phyloP scores from a whole-genome alignment of 2,329 filamentous ascomycete species.

The Didymella lethalis region DNA sequence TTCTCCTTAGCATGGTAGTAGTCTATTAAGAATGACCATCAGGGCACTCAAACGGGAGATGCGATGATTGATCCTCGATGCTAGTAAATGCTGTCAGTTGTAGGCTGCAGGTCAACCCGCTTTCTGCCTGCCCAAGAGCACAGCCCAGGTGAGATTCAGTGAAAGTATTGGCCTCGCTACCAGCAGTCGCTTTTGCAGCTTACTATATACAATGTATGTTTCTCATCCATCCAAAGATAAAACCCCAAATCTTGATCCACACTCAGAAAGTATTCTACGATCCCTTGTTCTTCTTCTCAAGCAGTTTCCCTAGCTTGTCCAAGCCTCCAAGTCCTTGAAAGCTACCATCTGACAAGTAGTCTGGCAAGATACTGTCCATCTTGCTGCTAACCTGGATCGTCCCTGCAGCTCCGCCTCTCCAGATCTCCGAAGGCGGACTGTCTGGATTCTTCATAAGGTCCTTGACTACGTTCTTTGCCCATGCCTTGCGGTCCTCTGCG shows the following conservation, averaged over 20 bases:
- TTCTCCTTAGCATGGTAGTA: too few species aligned
- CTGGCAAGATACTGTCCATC: conserved; percentile 18
- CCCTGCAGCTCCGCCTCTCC: conserved; percentile 21
- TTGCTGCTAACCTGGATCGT: conserved; percentile 12
- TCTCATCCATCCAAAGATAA: too few species aligned
- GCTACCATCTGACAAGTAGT: conserved; percentile 17
- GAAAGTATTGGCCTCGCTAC: neutral
- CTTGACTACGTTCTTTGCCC: conserved; percentile 22
- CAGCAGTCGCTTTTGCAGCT: neutral
- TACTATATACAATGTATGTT: too few species aligned
- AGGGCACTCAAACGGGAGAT: too few species aligned
- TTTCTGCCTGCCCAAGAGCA: neutral
- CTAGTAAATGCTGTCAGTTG: too few species aligned
- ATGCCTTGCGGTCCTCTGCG: conserved; percentile 18
- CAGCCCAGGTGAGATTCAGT: neutral
- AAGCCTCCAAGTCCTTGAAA: conserved; percentile 16
- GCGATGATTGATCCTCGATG: too few species aligned
- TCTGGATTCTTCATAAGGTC: conserved; percentile 21
- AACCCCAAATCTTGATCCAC: too few species aligned
- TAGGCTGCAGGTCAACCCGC: neutral
- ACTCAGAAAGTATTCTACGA: neutral
- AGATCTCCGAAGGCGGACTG: conserved; percentile 19
- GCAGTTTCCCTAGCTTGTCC: conserved; percentile 16
- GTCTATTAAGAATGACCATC: too few species aligned
- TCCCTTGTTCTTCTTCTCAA: conserved; percentile 14